Evolutionary conservation across 495 filamentous ascomycete species (phyloP).

Genomic region (Penicillium nucicola): DNA sequence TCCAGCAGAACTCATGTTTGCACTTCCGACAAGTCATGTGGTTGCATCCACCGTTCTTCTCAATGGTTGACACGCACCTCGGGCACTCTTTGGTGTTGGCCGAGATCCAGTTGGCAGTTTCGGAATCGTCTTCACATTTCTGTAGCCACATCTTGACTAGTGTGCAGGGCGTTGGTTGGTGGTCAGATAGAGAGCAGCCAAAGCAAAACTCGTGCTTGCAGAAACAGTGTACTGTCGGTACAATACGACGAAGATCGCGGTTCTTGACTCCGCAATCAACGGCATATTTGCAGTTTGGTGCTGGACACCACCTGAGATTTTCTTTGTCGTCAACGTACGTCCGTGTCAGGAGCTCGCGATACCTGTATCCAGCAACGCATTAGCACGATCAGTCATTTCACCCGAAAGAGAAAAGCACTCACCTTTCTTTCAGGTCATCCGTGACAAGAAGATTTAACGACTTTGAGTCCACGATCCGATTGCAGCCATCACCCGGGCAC

Average conservation of each 20-base stretch:
- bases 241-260: constrained; percentile 76
- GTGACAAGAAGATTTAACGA: constrained; percentile 82
- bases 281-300: constrained; percentile 90
- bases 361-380: constrained; percentile 45
- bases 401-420: constrained; percentile 4
- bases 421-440: constrained; percentile 66
- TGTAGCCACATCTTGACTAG: constrained; percentile 95
- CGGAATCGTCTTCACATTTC: constrained; percentile 97
- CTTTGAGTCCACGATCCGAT: constrained; percentile 86
- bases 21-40: constrained; percentile 99
- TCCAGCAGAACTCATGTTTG: constrained; percentile 99
- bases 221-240: constrained; percentile 81
- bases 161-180: constrained; percentile 88
- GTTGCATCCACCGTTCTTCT: constrained; percentile 99
- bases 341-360: constrained; percentile 80
- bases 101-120: constrained; percentile 99
- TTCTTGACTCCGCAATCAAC: constrained; percentile 84
- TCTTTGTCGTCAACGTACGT: constrained; percentile 98
- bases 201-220: constrained; percentile 92
- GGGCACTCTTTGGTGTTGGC: constrained; percentile 99
- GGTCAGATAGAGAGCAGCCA: constrained; percentile 88
- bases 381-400: constrained; percentile 3
- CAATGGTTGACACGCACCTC: constrained; percentile 91
- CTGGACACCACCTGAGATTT: constrained; percentile 93
- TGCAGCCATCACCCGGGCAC: constrained; percentile 84